Evolutionary conservation across 306 rosid genomes (phyloP), one percentile per base, ranked within the genome.

Genomic region (Malus orientalis): DNA sequence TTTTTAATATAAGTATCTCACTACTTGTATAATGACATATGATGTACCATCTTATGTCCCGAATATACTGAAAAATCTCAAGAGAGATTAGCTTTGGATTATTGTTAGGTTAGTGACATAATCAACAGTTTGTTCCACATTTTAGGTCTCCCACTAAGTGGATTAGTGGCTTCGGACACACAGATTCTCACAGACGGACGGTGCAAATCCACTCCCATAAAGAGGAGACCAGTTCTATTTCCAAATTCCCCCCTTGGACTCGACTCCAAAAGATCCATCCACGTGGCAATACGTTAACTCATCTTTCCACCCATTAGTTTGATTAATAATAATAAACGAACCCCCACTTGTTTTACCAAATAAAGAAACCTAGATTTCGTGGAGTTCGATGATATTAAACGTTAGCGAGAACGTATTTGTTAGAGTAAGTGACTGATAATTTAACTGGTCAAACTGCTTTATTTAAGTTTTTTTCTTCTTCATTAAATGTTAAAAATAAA

Each of bases 161-260:
- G 78, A 74, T 82, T 71, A 81, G 86, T 85, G 84, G 57, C 69
- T 74, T 54, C 49, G 30, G 62, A 44, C 66, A 53, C 70, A 54
- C 27, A 80, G 85, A 80, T 73, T 82, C 77, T 86, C 55, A 76
- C 18, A 71, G 75, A 33, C 69, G 81, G 77, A 79, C 77, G 86
- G 86, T 85, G 84, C 76, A 85, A 66, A 62, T 67, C 57, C 38
- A 67, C 44, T 80, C 73, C 69, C 51, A 66, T 30, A 70, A 76
- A 67, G 27, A 84, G 58, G 23, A 71, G 75, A 73, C 84, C 82
- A 64, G 51, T 67, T 80, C 83, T 67, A 71, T 82, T 67, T 25
- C 82, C 53, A 60, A 30, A 23, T 80, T 62, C 78, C 80, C 23
- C 72, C 82, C 80, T 79, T 58, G 81, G 79, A 74, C 77, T 40